Base-by-base conservation (phyloP, 768 basidiomycete genomes). In the Lentinula lateritia region DNA sequence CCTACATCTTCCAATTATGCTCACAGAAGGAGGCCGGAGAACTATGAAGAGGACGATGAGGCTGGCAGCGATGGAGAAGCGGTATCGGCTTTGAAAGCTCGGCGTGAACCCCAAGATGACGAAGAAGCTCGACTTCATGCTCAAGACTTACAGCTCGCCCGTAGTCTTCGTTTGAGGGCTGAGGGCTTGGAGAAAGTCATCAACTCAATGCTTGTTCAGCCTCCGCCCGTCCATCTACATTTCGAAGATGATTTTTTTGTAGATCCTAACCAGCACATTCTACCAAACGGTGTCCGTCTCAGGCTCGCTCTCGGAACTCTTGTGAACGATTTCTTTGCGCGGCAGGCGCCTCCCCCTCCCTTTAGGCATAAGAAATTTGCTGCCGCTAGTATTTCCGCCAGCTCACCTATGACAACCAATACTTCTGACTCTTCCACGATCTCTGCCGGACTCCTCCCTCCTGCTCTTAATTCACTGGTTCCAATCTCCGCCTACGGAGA, bases 131-230 rank as follows among this genome's bases (percentile, higher is more conserved):
- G 82, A 43, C 72, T 81, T 58, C 78, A 78, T 42, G 75, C 72
- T 42, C 88, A 90, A 68, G 84, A 92, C 67, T 72, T 90, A 0
- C 67, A 71, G 5, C 78, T 90, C 23, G 90, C 92, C 2, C 76
- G 85, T 28, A 78, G 71, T 55, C 80, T 92, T 38, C 79, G 89
- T 60, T 76, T 90, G 34, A 85, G 89, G 34, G 89, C 92, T 1
- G 90, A 93, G 64, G 87, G 88, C 12, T 79, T 93, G 18, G 92
- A 93, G 71, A 92, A 91, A 68, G 90, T 93, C 46, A 82, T 91
- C 53, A 85, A 83, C 0, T 81, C 86, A 50, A 92, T 93, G 90
- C 83, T 93, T 13, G 85, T 86, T 59, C 90, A 92, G 64, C 88
- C 89, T 0, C 91, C 91, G 1, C 81, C 84, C 0, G 72, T 85